Evolutionary conservation across 352 stramenopile species (phyloP).

Genomic region (Globisporangium paddicum): DNA sequence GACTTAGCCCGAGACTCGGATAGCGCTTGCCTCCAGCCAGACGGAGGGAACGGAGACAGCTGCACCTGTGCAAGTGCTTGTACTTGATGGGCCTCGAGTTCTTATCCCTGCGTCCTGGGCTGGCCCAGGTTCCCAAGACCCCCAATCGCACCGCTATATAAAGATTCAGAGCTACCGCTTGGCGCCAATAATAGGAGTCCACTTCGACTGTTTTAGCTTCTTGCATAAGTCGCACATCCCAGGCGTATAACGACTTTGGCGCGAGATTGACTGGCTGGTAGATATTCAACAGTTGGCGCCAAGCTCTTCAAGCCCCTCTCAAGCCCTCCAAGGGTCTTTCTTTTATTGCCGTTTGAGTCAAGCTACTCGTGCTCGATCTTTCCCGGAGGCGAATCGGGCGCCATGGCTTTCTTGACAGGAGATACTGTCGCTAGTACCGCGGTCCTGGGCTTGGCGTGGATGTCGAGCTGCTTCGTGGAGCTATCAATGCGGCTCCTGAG

Average conservation of each 20-base stretch:
- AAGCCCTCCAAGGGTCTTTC: too few species aligned
- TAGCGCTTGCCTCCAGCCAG: neutral
- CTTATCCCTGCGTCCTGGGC: neutral
- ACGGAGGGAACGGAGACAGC: neutral
- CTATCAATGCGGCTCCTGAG: neutral
- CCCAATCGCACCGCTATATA: neutral
- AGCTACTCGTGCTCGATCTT: neutral
- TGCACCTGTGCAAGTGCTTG: neutral
- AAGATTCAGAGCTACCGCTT: neutral
- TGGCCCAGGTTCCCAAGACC: neutral
- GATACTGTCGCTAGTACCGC: neutral
- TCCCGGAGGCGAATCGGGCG: neutral
- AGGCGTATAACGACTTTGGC: neutral
- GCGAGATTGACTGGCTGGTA: neutral
- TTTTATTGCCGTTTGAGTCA: neutral
- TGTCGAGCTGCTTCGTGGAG: neutral
- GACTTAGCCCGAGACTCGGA: neutral
- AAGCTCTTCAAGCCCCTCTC: too few species aligned
- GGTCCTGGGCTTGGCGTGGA: neutral
- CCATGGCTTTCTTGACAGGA: neutral
- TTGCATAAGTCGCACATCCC: neutral
- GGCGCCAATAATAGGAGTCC: neutral
- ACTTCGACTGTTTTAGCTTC: neutral
- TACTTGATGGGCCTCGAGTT: neutral
- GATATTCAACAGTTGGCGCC: neutral